These are phyloP conservation scores for Sporodiniella umbellata DNA, from an alignment of 371 early-diverging fungal genomes.

Conservation along the genomic window DNA sequence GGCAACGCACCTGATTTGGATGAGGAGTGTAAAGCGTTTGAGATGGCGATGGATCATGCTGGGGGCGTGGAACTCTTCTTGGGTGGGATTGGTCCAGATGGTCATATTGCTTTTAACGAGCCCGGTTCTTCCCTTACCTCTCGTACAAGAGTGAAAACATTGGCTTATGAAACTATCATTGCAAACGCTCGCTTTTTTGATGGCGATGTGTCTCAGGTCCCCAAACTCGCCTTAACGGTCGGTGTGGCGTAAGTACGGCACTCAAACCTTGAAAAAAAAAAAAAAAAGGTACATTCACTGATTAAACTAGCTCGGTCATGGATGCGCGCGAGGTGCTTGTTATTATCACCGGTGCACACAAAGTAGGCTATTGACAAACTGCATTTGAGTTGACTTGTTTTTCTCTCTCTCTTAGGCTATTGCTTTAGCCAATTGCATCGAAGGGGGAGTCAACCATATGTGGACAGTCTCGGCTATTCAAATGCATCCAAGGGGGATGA, in stretches of 20 bases:
- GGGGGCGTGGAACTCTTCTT: slow-evolving; percentile 52
- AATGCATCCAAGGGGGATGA: slow-evolving; percentile 76
- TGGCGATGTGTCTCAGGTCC: slow-evolving; percentile 80
- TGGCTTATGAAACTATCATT: slow-evolving; percentile 86
- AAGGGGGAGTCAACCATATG: slow-evolving; percentile 84
- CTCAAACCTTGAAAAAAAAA: not conserved
- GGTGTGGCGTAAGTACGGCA: slow-evolving; percentile 76
- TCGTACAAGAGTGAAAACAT: slow-evolving; percentile 81
- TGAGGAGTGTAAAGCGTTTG: slow-evolving; percentile 74
- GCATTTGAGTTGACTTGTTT: too few species aligned
- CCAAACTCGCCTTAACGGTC: slow-evolving; percentile 83
- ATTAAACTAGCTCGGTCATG: slow-evolving; percentile 69
- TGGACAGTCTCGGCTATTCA: slow-evolving; percentile 88
- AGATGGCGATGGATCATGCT: slow-evolving; percentile 68
- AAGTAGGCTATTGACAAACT: slow-evolving; percentile 34
- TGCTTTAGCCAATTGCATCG: slow-evolving; percentile 81
- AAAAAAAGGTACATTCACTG: slow-evolving; percentile 2
- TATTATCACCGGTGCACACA: slow-evolving; percentile 87
- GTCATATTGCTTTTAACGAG: slow-evolving; percentile 88
- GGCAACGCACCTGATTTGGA: slow-evolving; percentile 80
- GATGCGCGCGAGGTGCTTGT: slow-evolving; percentile 85
- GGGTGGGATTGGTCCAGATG: slow-evolving; percentile 76
- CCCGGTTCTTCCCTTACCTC: slow-evolving; percentile 85
- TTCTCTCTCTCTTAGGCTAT: slow-evolving; percentile 64
- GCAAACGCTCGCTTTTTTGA: slow-evolving; percentile 88